Base-by-base conservation (phyloP, 1,284 basidiomycete species). In the Papiliotrema laurentii region DNA sequence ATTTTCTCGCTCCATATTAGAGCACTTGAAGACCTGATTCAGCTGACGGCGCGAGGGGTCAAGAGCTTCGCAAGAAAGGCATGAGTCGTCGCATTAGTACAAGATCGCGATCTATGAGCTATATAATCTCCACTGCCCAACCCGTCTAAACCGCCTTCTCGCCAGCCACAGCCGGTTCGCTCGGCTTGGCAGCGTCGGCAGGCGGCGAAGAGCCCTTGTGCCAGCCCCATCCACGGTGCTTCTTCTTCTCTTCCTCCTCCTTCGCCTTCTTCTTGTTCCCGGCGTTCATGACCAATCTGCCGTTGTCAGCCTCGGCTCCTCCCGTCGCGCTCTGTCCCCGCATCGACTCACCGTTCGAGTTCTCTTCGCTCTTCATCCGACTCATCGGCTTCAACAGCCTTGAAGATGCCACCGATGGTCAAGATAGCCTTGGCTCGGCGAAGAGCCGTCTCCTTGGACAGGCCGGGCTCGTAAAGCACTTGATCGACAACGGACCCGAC, bases 301-400 rank as follows among this genome's bases (percentile, higher is more conserved):
- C 21, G 14, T n/a, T 26, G 33, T 31, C 11, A 39, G 34, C 18
- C 39, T 14, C 27, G 33, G n/a, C 22, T 4, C 28, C 6, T 37
- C 16, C 33, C n/a, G n/a, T n/a, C n/a, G n/a, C n/a, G n/a, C n/a
- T n/a, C n/a, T n/a, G n/a, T n/a, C n/a, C n/a, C 43, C 3, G 5
- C 19, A 36, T 13, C 13, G 7, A 54, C 69, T 51, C 38, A 74
- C 87, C 89, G 78, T 73, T 97, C 92, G 31, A 97, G 81, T 71
- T 96, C 91, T 47, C 92, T 80, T 25, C 93, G 81, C 66, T 94
- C 93, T 63, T 87, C 86, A 64, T 93, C 91, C 11, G 86, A 83
- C 67, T 90, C 90, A 65, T 96, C 92, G 2, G 92, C 85, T 37
- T 80, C 68, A 0, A 87, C 81, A 2, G 79, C 76, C 72, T 92